Evolutionary conservation across 306 rosid genomes (phyloP).

Genomic region (Quercus ilex): DNA sequence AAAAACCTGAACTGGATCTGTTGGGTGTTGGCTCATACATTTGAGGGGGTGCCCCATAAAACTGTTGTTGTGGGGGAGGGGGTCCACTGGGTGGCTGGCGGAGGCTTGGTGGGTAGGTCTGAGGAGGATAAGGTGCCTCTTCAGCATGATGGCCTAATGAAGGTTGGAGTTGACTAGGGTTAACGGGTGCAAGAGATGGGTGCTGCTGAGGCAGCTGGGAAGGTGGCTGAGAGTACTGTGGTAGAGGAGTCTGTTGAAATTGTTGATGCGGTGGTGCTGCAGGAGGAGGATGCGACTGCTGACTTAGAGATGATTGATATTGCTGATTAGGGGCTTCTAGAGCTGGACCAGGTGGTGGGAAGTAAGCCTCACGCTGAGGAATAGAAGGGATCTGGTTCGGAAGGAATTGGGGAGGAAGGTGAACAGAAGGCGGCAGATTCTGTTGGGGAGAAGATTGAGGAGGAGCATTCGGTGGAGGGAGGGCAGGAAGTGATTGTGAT

Average conservation of each 20-base stretch:
- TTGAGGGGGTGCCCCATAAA: slow-evolving; percentile 49
- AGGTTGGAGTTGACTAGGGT: slow-evolving; percentile 55
- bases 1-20: slow-evolving; percentile 54
- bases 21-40: slow-evolving; percentile 52
- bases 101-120: slow-evolving; percentile 55
- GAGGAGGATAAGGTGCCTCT: slow-evolving; percentile 64
- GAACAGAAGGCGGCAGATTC: slow-evolving; percentile 45
- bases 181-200: slow-evolving; percentile 43
- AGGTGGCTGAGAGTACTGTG: slow-evolving; percentile 58
- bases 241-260: slow-evolving; percentile 56
- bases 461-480: slow-evolving; percentile 65
- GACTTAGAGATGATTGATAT: slow-evolving; percentile 55
- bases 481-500: slow-evolving; percentile 44
- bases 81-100: slow-evolving; percentile 61
- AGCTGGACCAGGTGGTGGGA: slow-evolving; percentile 52
- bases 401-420: slow-evolving; percentile 56
- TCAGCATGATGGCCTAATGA: slow-evolving; percentile 63
- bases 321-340: slow-evolving; percentile 66
- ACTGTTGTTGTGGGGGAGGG: slow-evolving; percentile 63
- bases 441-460: slow-evolving; percentile 52
- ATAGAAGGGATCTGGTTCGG: slow-evolving; percentile 56
- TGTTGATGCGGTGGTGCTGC: slow-evolving; percentile 51
- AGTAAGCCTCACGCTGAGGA: slow-evolving; percentile 67
- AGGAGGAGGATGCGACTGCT: slow-evolving; percentile 50
- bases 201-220: slow-evolving; percentile 59